phyloP scores from a whole-genome alignment of 305 asterid genomes.

The Salvia sclarea region DNA sequence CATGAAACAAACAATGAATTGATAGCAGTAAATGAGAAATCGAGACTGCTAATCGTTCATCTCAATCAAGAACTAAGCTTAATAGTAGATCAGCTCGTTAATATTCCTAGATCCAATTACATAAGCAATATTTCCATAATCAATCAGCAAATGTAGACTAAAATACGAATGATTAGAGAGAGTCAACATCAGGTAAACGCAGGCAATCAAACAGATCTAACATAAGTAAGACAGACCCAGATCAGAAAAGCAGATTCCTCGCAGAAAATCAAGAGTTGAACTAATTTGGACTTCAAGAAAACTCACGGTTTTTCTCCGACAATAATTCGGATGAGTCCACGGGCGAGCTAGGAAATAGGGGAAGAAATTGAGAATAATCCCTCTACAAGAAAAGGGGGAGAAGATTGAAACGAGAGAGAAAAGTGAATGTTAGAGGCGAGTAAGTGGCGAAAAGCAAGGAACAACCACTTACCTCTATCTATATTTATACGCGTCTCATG shows the following conservation, averaged over 20 bases:
- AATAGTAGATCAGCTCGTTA: conserved; percentile 19
- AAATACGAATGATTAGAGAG: not conserved
- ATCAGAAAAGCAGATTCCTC: conserved; percentile 25
- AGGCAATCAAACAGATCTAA: conserved; percentile 36
- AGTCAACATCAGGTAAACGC: conserved; percentile 5
- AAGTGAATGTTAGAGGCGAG: not conserved
- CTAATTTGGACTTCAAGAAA: not conserved
- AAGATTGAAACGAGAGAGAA: not conserved
- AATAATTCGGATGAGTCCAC: conserved; percentile 30
- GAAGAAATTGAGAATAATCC: conserved; percentile 9
- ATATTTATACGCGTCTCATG: conserved; percentile 34
- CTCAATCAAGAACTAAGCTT: conserved; percentile 15
- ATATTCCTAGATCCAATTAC: conserved; percentile 24
- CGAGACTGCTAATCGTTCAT: conserved; percentile 17
- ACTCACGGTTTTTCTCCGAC: conserved; percentile 29
- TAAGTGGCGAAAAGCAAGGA: conserved; percentile 32
- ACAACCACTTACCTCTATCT: conserved; percentile 14
- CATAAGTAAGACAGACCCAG: conserved; percentile 28
- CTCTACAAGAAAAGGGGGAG: not conserved
- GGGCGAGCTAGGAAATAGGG: conserved; percentile 28
- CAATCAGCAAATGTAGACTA: conserved; percentile 5
- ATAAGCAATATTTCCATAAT: not conserved
- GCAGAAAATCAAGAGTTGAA: not conserved
- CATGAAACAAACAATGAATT: conserved; percentile 17
- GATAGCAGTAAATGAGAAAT: not conserved